Conservation (phyloP, 192 early-diverging fungal genomes). For the Podila verticillata region DNA sequence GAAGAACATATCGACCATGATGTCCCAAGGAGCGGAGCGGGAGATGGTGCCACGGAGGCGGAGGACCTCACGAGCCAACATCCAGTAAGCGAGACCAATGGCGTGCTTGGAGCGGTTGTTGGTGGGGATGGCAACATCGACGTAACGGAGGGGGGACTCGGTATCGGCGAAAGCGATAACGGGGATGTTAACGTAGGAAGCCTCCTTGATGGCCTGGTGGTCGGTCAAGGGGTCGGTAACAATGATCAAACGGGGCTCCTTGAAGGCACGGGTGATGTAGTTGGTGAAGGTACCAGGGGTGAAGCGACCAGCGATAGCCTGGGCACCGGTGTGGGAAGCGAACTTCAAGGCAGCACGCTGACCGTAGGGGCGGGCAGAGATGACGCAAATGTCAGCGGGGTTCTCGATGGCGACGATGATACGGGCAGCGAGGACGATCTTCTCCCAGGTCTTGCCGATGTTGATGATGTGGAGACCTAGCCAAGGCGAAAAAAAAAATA, state of each 20-base stretch:
- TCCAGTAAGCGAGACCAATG: conserved; percentile 97
- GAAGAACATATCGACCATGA: conserved; percentile 99
- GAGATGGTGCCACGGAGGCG: conserved; percentile 94
- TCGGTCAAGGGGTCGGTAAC: conserved; percentile 98
- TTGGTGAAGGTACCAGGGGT: conserved; percentile 99
- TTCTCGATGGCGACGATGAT: conserved; percentile 99
- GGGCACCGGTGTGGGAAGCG: conserved; percentile 97
- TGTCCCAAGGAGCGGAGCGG: conserved; percentile 87
- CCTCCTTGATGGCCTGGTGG: conserved; percentile 98
- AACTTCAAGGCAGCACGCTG: conserved; percentile 99
- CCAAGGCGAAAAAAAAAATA: not conserved
- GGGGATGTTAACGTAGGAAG: conserved; percentile 99
- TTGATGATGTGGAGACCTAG: conserved; percentile 97
- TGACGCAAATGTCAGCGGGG: conserved; percentile 96
- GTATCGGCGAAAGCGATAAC: conserved; percentile 99
- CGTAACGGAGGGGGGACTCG: conserved; percentile 92
- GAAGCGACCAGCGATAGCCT: conserved; percentile 99
- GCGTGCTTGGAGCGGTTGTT: conserved; percentile 99
- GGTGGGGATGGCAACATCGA: conserved; percentile 99
- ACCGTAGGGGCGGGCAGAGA: conserved; percentile 96
- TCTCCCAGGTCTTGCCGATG: conserved; percentile 99
- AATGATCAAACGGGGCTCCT: conserved; percentile 98
- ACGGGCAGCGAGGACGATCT: conserved; percentile 98
- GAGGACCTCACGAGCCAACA: conserved; percentile 98
- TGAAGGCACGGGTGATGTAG: conserved; percentile 99